A percentile compares a stretch with the other conserved stretches of the same genome.
Conservation (phyloP, 1,284 basidiomycete genomes). For the Leccinum griseonigrum region DNA sequence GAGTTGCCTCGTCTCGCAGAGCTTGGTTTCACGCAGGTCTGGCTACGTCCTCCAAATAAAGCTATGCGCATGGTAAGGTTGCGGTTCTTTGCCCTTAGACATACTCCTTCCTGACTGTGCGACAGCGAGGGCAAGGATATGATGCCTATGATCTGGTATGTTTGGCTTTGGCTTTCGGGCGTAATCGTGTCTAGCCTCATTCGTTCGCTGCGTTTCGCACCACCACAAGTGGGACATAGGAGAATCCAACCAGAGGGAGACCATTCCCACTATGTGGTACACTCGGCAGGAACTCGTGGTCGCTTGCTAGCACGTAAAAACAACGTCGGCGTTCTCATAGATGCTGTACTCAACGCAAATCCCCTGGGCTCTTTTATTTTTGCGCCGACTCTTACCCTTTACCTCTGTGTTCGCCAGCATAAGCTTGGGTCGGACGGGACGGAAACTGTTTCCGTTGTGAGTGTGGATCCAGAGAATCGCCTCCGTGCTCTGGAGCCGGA, state of each 20-base stretch:
- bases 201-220: neutral
- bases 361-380: conserved; percentile 1
- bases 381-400: conserved; percentile 5
- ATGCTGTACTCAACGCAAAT: conserved; percentile 74
- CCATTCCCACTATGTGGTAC: conserved; percentile 87
- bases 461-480: conserved; percentile 69
- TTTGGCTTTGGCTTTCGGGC: neutral
- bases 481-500: conserved; percentile 56
- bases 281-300: conserved; percentile 77
- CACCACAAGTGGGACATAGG: conserved; percentile 83
- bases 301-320: conserved; percentile 61
- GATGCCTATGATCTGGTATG: conserved; percentile 78
- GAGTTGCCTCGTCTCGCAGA: conserved; percentile 69
- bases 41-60: conserved; percentile 79
- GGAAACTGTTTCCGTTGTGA: conserved; percentile 75
- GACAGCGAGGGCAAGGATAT: conserved; percentile 67
- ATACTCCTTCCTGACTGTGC: conserved; percentile 6
- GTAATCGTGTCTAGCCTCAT: neutral
- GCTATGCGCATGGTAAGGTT: conserved; percentile 56
- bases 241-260: conserved; percentile 87
- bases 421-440: conserved; percentile 81
- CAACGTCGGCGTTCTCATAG: conserved; percentile 68
- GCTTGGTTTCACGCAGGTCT: conserved; percentile 83
- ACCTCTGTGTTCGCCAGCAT: conserved; percentile 45
- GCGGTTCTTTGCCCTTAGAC: conserved; percentile 2